These are phyloP conservation scores for Evansstolkia leycettana DNA, from an alignment of 495 filamentous ascomycete species.

Conservation along the genomic window DNA sequence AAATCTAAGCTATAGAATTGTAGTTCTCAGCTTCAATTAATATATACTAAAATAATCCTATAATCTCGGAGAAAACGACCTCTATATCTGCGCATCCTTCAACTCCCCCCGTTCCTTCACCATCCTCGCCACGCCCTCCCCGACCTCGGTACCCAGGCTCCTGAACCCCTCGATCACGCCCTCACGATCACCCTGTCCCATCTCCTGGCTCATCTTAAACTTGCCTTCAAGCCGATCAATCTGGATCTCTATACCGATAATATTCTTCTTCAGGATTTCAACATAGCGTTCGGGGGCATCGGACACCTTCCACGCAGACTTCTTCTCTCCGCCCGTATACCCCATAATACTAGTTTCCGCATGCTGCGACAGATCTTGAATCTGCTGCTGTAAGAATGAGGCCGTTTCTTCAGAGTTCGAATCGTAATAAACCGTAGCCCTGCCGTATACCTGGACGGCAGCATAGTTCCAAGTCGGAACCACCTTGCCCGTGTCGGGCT, in stretches of 20 bases:
- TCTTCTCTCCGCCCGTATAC: conserved; percentile 13
- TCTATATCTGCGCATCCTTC: conserved; percentile 7
- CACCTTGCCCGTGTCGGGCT: conserved; percentile 42
- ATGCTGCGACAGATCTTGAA: conserved; percentile 32
- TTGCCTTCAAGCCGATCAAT: conserved; percentile 40
- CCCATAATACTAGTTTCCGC: conserved; percentile 38
- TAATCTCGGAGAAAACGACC: neutral
- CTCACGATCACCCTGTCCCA: conserved; percentile 29
- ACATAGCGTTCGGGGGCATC: conserved; percentile 38
- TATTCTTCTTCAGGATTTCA: conserved; percentile 36
- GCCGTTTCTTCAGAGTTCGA: conserved; percentile 18
- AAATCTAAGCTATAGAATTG: too few species aligned
- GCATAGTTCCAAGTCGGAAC: conserved; percentile 53
- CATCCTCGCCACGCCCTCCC: conserved; percentile 22
- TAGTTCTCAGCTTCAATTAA: too few species aligned
- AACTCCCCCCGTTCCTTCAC: conserved; percentile 32
- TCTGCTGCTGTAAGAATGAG: conserved; percentile 28
- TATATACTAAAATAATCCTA: too few species aligned
- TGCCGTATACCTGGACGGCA: conserved; percentile 44
- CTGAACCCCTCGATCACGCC: conserved; percentile 40
- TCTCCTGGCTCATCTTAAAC: conserved; percentile 47
- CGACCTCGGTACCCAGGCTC: conserved; percentile 26
- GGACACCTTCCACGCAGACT: conserved; percentile 29
- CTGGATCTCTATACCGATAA: conserved; percentile 41
- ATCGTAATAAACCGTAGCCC: conserved; percentile 33